Evolutionary conservation across 805 yeast genomes (phyloP).

Genomic region (Kazachstania viticola): DNA sequence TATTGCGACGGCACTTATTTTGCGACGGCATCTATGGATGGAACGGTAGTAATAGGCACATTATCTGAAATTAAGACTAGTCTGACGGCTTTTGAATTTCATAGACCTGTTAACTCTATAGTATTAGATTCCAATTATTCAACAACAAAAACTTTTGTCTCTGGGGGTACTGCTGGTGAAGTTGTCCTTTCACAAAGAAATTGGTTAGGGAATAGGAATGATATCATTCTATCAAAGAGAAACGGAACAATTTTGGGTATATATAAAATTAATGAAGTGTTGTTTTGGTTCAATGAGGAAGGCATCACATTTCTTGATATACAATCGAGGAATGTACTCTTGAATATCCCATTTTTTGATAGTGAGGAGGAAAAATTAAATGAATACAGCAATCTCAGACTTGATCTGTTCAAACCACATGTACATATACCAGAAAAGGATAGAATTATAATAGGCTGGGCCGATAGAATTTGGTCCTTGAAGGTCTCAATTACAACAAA

Average conservation of each 20-base stretch:
- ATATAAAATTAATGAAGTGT: conserved; percentile 47
- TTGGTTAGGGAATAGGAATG: conserved; percentile 81
- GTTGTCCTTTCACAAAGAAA: conserved; percentile 62
- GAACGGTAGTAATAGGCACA: conserved; percentile 77
- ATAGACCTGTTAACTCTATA: conserved; percentile 81
- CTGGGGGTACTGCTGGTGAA: conserved; percentile 87
- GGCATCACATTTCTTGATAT: conserved; percentile 66
- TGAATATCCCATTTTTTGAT: conserved; percentile 43
- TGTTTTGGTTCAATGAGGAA: conserved; percentile 74
- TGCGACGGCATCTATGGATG: conserved; percentile 89
- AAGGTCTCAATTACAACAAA: conserved; percentile 28
- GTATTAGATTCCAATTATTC: conserved; percentile 63
- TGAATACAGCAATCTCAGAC: conserved; percentile 36
- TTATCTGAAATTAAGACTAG: conserved; percentile 18
- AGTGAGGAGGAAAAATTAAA: conserved; percentile 32
- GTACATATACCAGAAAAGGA: conserved; percentile 54
- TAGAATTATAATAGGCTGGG: conserved; percentile 74
- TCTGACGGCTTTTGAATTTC: conserved; percentile 65
- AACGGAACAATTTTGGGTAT: conserved; percentile 63
- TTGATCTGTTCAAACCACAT: conserved; percentile 80
- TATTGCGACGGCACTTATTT: conserved; percentile 63
- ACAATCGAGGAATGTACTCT: conserved; percentile 36
- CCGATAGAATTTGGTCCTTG: conserved; percentile 60
- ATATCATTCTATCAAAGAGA: conserved; percentile 46
- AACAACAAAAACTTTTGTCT: conserved; percentile 52